Base-by-base conservation (phyloP, 352 stramenopile species). In the Aphanomyces stellatus region DNA sequence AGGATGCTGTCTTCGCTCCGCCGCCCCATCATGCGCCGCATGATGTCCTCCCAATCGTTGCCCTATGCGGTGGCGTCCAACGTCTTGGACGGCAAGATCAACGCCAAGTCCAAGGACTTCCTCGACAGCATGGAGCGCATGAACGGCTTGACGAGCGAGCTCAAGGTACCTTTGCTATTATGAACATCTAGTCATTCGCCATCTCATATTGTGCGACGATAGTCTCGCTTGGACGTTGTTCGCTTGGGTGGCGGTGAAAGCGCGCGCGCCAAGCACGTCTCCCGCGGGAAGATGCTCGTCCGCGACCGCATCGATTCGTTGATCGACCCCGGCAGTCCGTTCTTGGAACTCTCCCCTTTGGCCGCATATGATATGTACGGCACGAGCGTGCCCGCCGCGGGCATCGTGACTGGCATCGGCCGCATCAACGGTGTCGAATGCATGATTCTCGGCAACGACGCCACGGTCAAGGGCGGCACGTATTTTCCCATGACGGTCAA, bases 401-500 rank as follows among this genome's bases (percentile, higher is more conserved):
- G 91, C 30, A 89, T 98, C 49, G 82, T 98, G 30, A 96, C 91
- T 37, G 91, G 88, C n/a, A 92, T 96, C 62, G 88, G 88, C 42
- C 76, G 81, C 42, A 78, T 96, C 61, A 81, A 85, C 24, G 88
- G 93, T 25, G 72, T 93, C 31, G 78, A 97, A 64, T 97, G 93
- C 68, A 98, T 99, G 91, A 95, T 99, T 65, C 76, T 99, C 30
- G 96, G 88, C 37, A 99, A 99, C 76, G 97, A 99, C 82, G 96
- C 97, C 5, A 99, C 97, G 0, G 96, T 99, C 28, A 99, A 99
- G 69, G 96, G 96, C 41, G 97, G 97, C 24, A 99, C 96, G 0
- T 99, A 99, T 75, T 99, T 98, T 74, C 96, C 97, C 1, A 92
- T 99, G 72, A 99, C 97, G 2, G 96, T 99, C 37, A 99, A 99